phyloP scores from a whole-genome alignment of 805 yeast species.

The Ogataea methanolica region DNA sequence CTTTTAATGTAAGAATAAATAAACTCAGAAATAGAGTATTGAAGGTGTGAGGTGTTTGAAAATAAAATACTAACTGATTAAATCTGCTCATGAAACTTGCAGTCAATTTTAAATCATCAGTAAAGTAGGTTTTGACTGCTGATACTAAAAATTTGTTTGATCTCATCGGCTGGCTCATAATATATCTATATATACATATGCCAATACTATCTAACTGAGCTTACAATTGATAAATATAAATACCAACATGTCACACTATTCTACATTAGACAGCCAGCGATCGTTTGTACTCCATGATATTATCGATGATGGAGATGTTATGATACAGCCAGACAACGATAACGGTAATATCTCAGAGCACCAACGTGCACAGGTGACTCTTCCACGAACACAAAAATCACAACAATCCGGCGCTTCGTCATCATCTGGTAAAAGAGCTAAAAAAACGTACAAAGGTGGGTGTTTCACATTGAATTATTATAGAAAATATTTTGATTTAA shows the following conservation, averaged over 20 bases:
- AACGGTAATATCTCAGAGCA: neutral
- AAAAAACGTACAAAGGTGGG: slow-evolving; percentile 36
- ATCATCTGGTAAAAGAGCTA: slow-evolving; percentile 4
- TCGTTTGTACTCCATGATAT: slow-evolving; percentile 12
- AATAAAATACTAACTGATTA: no score
- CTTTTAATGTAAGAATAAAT: no score
- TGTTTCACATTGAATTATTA: slow-evolving; percentile 55
- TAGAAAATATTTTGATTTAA: slow-evolving; percentile 64
- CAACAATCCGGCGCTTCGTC: neutral
- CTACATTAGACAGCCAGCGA: slow-evolving; percentile 10
- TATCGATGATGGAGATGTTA: slow-evolving; percentile 18
- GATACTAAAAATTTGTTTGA: no score
- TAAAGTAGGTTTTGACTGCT: no score
- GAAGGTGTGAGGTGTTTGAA: no score
- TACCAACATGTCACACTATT: slow-evolving; percentile 10
- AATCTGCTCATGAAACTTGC: no score
- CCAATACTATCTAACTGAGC: no score
- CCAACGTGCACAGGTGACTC: neutral
- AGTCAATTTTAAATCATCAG: no score
- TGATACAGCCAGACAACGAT: slow-evolving; percentile 21
- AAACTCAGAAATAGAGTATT: no score
- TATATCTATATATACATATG: slow-evolving; percentile 2
- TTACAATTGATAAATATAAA: neutral
- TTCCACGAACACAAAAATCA: neutral
- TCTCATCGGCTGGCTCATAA: neutral